Conservation (phyloP, 169 alveolate genomes). For the Plasmodium vivax region DNA sequence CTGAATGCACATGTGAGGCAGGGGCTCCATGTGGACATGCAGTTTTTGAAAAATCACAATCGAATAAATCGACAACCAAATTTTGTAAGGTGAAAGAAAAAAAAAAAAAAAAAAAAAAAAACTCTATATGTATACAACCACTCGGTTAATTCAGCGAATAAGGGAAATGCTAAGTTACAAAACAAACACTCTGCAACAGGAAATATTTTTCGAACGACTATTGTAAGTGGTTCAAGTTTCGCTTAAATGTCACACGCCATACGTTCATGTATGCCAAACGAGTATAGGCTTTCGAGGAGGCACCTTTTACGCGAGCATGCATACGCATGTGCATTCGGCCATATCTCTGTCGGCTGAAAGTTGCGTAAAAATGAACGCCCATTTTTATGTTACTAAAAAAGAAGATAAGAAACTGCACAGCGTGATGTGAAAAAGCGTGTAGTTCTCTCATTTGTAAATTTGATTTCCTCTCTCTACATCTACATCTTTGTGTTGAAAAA, state of each 20-base stretch:
- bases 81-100: neutral
- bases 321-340: neutral
- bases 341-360: neutral
- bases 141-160: neutral
- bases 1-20: neutral
- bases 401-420: neutral
- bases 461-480: neutral
- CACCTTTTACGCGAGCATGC: neutral
- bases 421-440: neutral
- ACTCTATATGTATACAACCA: neutral
- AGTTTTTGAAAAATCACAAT: conserved; percentile 16
- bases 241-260: neutral
- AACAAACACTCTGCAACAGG: neutral
- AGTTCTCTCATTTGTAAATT: neutral
- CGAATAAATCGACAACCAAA: conserved; percentile 40
- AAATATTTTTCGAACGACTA: neutral
- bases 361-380: neutral
- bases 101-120: neutral
- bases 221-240: neutral
- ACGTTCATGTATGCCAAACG: neutral
- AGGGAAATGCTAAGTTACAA: neutral
- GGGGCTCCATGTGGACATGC: conserved; percentile 28
- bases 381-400: neutral
- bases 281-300: neutral
- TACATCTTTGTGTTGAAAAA: too few species aligned